Percentiles rank a stretch among this genome's conserved stretches.
Evolutionary conservation across 1,284 basidiomycete genomes (phyloP).

Genomic region (Ustilago loliicola): DNA sequence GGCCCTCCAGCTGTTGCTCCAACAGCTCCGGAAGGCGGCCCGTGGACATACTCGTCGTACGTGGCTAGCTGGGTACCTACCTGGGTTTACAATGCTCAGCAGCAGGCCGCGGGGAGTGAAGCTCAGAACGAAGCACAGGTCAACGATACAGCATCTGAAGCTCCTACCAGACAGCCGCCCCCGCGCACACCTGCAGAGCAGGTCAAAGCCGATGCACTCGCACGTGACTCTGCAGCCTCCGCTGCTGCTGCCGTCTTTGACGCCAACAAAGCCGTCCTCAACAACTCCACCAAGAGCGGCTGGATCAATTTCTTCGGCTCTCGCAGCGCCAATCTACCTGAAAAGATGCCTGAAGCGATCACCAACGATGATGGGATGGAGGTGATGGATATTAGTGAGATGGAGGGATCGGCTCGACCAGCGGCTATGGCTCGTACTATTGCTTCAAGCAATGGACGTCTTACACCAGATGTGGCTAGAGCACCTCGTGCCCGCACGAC

Average conservation of each 20-base stretch:
- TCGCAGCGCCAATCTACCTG: slow-evolving; percentile 44
- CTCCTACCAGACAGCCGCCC: not conserved
- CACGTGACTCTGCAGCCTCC: slow-evolving; percentile 31
- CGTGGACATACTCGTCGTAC: slow-evolving; percentile 58
- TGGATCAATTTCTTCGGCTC: slow-evolving; percentile 64
- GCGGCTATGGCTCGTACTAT: slow-evolving; percentile 10
- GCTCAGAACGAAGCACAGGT: not conserved
- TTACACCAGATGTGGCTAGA: slow-evolving; percentile 20
- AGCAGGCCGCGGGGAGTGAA: slow-evolving; percentile 18
- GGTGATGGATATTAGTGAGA: slow-evolving; percentile 63
- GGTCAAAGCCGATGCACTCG: slow-evolving; percentile 64
- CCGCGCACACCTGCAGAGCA: slow-evolving; percentile 63
- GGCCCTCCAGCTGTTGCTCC: not conserved
- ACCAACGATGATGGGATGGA: slow-evolving; percentile 52
- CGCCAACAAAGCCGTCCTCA: slow-evolving; percentile 58
- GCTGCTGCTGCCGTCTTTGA: slow-evolving; percentile 29
- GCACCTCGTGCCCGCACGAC: slow-evolving; percentile 19
- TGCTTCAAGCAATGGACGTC: slow-evolving; percentile 12
- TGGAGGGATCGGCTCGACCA: slow-evolving; percentile 14
- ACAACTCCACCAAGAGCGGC: slow-evolving; percentile 49
- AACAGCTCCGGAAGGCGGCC: slow-evolving; percentile 16
- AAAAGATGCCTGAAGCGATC: slow-evolving; percentile 27
- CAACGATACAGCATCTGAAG: not conserved
- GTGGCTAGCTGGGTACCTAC: slow-evolving; percentile 56
- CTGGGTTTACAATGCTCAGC: slow-evolving; percentile 51